These are phyloP conservation scores for Thuja plicata DNA, from an alignment of 83 land plant species.

Conservation along the genomic window DNA sequence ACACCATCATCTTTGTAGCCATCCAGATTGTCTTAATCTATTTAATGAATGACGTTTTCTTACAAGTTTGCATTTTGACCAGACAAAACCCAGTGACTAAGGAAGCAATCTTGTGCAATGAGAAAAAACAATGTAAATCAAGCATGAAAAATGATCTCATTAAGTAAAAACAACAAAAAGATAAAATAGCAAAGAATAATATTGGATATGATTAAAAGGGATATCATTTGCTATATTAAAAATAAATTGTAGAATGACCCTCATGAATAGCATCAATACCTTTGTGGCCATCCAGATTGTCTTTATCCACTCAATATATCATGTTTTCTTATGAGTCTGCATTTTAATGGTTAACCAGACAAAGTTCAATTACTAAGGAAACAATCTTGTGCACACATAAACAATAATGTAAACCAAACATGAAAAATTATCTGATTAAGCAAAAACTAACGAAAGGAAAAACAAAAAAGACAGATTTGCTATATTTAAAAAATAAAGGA, in stretches of 20 bases:
- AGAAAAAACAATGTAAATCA: background rate
- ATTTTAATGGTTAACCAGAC: background rate
- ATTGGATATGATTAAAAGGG: background rate
- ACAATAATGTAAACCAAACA: background rate
- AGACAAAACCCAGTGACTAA: background rate
- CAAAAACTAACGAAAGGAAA: background rate
- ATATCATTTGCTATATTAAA: background rate
- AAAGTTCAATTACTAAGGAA: background rate
- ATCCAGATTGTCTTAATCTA: background rate
- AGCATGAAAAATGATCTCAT: background rate
- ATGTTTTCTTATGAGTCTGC: background rate
- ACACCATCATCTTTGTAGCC: background rate
- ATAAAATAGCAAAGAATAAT: background rate
- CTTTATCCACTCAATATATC: background rate
- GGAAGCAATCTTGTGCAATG: background rate
- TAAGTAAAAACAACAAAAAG: background rate
- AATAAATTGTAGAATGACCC: background rate
- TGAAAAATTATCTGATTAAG: background rate
- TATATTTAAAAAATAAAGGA: background rate
- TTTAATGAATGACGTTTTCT: background rate
- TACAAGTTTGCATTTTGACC: background rate
- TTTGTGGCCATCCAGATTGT: background rate
- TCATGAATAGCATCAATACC: background rate
- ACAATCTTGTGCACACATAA: background rate
- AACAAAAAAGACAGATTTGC: no score